Base-by-base conservation (phyloP, 352 stramenopile genomes). In the Phytopythium mirpurense region DNA sequence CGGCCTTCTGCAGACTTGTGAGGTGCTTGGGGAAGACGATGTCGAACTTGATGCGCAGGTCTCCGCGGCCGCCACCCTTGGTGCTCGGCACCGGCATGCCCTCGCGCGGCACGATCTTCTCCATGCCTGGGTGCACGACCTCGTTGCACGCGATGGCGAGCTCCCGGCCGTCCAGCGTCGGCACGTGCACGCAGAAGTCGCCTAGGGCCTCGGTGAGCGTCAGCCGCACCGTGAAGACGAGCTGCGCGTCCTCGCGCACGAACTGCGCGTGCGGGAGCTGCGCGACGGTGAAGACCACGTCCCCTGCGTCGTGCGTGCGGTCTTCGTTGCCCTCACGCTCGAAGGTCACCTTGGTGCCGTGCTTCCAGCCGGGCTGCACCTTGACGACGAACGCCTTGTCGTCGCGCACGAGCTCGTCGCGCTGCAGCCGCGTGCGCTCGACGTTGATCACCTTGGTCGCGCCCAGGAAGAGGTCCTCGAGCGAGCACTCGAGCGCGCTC, bases 1-100 rank as follows among this genome's bases (percentile, higher is more conserved):
- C 79, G 3, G 72, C 78, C 71, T 97, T 98, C 70, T 99, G 94
- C 14, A 96, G 69, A 9, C 70, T 74, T 11, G 87, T 96, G 45
- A 99, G 77, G 54, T 96, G 75, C 61, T 95, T 95, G 34, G 96
- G 96, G 63, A 99, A 98, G 54, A 86, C 71, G 19, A 99, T 96
- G 62, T 98, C 81, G 67, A 98, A 98, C 42, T 85, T 97, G 54
- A 99, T 83, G 57, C 93, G 89, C 18, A 99, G 70, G 68, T 98
- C 91, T 34, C 96, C 96, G 56, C 87, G 95, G 27, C 71, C 63
- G 16, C 54, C 67, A 48, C 58, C 60, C 21, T 70, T 65, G 35
- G 49, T 84, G 42, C 59, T 85, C 0, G 90, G 67, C 29, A 97
- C 65, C 12, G 96, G 94, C 96, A 99, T 99, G 53, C 96, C 96